phyloP scores from a whole-genome alignment of 805 yeast species.

The Grigorovia humatica region DNA sequence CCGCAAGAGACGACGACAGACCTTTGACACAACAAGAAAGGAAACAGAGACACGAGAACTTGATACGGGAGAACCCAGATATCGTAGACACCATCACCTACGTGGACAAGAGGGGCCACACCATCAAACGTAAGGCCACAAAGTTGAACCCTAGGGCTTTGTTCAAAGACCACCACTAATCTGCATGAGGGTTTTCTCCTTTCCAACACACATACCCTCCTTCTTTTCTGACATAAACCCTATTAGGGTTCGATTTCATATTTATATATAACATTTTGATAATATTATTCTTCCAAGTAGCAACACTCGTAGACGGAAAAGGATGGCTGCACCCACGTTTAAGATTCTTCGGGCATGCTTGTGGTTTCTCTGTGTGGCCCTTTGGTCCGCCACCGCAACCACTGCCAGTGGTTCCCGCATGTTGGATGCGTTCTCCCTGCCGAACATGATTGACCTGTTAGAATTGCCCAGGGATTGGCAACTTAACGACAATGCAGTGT shows the following conservation, averaged over 20 bases:
- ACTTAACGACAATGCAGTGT: slow-evolving; percentile 29
- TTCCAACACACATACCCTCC: no score
- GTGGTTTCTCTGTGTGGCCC: neutral
- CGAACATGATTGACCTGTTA: slow-evolving; percentile 28
- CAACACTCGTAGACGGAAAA: no score
- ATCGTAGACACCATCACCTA: slow-evolving; percentile 20
- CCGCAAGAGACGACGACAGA: neutral
- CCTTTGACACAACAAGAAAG: slow-evolving; percentile 8
- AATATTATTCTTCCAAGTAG: no score
- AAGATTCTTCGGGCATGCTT: neutral
- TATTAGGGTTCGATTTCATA: no score
- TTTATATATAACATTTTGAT: neutral
- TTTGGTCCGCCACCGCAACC: neutral
- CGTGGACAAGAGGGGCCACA: slow-evolving; percentile 29
- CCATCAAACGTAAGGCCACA: slow-evolving; percentile 17
- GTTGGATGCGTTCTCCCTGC: slow-evolving; percentile 25
- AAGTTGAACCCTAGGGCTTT: slow-evolving; percentile 24
- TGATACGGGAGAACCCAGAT: slow-evolving; percentile 14
- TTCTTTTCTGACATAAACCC: no score
- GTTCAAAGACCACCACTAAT: slow-evolving; percentile 10
- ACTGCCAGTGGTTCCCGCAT: neutral
- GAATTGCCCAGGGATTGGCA: slow-evolving; percentile 28
- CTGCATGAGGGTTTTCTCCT: no score
- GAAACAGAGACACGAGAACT: slow-evolving; percentile 6
- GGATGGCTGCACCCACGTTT: no score